A percentile compares a stretch with the other conserved stretches of the same genome.
Evolutionary conservation across 2,329 filamentous ascomycete species (phyloP).

Genomic region (Coleophoma eucalyptorum): DNA sequence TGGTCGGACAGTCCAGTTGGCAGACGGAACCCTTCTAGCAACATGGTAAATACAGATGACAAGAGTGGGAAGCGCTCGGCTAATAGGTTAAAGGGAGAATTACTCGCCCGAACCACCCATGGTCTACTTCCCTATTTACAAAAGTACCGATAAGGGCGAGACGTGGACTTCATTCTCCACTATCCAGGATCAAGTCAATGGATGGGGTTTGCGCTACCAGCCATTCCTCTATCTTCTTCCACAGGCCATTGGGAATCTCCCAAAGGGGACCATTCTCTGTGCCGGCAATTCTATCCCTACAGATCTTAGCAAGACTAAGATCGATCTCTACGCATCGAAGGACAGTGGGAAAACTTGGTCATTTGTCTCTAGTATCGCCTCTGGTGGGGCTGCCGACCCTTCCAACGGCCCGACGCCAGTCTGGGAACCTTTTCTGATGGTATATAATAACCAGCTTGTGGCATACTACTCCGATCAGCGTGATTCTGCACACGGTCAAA

Average conservation of each 20-base stretch:
- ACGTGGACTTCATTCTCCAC: slow-evolving; percentile 58
- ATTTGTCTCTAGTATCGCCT: slow-evolving; percentile 60
- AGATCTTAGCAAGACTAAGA: slow-evolving; percentile 56
- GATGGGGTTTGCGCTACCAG: slow-evolving; percentile 62
- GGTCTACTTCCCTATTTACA: slow-evolving; percentile 42
- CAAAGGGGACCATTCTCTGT: slow-evolving; percentile 56
- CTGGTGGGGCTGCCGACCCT: slow-evolving; percentile 51
- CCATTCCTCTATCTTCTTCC: slow-evolving; percentile 61
- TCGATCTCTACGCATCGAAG: slow-evolving; percentile 61
- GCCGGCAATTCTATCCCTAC: slow-evolving; percentile 34
- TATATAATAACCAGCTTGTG: slow-evolving; percentile 53
- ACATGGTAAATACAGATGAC: slow-evolving; percentile 35
- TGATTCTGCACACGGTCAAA: slow-evolving; percentile 61
- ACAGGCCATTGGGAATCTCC: slow-evolving; percentile 48
- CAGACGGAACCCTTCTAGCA: slow-evolving; percentile 34
- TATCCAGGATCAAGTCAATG: slow-evolving; percentile 57
- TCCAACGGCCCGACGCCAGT: slow-evolving; percentile 59
- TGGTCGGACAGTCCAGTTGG: slow-evolving; percentile 17
- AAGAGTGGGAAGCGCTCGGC: not conserved
- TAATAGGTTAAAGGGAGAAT: slow-evolving; percentile 4
- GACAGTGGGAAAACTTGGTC: slow-evolving; percentile 58
- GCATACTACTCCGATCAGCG: slow-evolving; percentile 69
- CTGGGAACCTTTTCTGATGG: slow-evolving; percentile 65
- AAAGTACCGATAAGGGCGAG: slow-evolving; percentile 43
- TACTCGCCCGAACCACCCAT: slow-evolving; percentile 3